A percentile compares a stretch with the other conserved stretches of the same genome.
These are phyloP conservation scores for Tuber microsphaerosporum DNA, from an alignment of 495 filamentous ascomycete genomes.

Conservation along the genomic window DNA sequence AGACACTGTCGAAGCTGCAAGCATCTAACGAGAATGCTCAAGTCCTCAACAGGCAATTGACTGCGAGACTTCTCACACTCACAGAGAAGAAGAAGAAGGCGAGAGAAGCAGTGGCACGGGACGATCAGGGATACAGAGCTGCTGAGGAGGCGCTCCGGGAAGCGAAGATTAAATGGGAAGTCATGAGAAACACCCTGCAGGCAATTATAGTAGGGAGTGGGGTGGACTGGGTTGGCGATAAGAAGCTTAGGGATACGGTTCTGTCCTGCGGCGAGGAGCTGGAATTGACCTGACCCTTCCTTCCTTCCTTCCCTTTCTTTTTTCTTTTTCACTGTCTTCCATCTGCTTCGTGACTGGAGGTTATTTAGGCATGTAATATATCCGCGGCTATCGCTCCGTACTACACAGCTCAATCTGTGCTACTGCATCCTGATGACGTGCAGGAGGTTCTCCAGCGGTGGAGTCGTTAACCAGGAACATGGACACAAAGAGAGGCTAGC, in stretches of 20 bases:
- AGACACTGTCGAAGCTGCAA: constrained; percentile 27
- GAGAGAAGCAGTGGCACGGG: constrained; percentile 9
- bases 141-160: constrained; percentile 22
- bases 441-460: neutral
- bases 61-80: constrained; percentile 21
- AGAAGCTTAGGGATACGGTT: constrained; percentile 62
- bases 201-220: constrained; percentile 67
- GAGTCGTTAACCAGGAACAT: neutral
- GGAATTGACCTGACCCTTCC: constrained; percentile 13
- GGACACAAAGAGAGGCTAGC: neutral
- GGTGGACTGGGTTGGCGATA: constrained; percentile 71
- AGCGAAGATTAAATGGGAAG: constrained; percentile 36
- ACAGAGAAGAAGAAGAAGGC: constrained; percentile 24
- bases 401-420: neutral
- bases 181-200: constrained; percentile 36
- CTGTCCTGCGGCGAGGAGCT: constrained; percentile 48
- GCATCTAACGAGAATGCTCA: constrained; percentile 15
- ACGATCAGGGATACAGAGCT: constrained; percentile 18
- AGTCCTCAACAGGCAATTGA: constrained; percentile 19
- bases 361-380: neutral
- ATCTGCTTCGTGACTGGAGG: constrained; percentile 8
- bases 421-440: neutral
- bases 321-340: constrained; percentile 6
- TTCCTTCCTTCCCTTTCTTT: constrained; percentile 12
- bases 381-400: neutral